phyloP scores from a whole-genome alignment of 2,329 filamentous ascomycete genomes.

The Pseudogymnoascus sp. region DNA sequence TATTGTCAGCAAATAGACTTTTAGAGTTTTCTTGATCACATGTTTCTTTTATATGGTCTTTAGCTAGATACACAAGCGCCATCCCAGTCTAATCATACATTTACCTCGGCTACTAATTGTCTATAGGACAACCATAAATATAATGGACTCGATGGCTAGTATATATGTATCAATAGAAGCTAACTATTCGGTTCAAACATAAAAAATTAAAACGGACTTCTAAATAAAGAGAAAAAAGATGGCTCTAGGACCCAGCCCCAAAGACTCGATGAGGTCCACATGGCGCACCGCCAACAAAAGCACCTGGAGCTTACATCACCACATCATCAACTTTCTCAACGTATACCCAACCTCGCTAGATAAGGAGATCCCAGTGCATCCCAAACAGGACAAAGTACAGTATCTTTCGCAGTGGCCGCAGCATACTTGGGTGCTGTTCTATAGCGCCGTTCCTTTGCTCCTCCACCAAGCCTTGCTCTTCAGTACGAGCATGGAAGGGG shows the following conservation, averaged over 20 bases:
- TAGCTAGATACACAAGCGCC: too few relatives aligned
- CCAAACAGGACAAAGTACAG: slow-evolving; percentile 30
- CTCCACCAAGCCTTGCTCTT: slow-evolving; percentile 22
- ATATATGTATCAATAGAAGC: too few relatives aligned
- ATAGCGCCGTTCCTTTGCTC: slow-evolving; percentile 25
- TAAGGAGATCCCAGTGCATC: slow-evolving; percentile 26
- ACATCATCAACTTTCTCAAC: slow-evolving; percentile 12
- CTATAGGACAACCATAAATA: too few relatives aligned
- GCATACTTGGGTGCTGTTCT: slow-evolving; percentile 30
- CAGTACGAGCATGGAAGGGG: slow-evolving; percentile 15
- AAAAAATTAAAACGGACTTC: too few relatives aligned
- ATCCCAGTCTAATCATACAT: too few relatives aligned
- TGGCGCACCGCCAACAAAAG: slow-evolving; percentile 11
- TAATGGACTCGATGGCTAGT: too few relatives aligned
- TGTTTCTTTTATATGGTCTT: too few relatives aligned
- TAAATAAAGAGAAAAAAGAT: background rate
- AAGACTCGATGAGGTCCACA: slow-evolving; percentile 17
- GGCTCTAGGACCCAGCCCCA: slow-evolving; percentile 1
- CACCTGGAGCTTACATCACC: slow-evolving; percentile 10
- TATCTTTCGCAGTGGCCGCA: slow-evolving; percentile 25
- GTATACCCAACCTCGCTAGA: slow-evolving; percentile 13
- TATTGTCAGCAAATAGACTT: too few relatives aligned
- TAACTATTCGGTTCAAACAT: too few relatives aligned
- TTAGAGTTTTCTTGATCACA: slow-evolving; percentile 6
- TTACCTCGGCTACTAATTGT: too few relatives aligned